Evolutionary conservation across 176 grass and related monocot genomes (phyloP).

Genomic region (Musa itinerans): DNA sequence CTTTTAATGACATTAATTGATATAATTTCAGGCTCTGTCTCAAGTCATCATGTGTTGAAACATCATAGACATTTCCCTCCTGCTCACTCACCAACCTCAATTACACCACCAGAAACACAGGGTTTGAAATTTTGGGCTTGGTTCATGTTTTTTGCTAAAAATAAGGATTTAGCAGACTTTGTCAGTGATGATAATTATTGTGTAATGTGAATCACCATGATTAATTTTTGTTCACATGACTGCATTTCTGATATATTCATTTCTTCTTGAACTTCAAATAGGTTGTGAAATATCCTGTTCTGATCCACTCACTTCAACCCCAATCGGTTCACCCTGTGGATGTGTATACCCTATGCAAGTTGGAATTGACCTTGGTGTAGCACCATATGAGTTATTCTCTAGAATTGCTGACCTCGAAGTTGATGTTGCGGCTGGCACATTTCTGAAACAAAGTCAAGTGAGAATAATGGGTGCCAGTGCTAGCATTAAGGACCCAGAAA

Average conservation of each 20-base stretch:
- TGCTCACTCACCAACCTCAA: slow-evolving; percentile 30
- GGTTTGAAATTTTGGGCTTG: slow-evolving; percentile 30
- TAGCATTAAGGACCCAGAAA: slow-evolving; percentile 49
- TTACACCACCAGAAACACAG: slow-evolving; percentile 35
- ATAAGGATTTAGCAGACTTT: neutral
- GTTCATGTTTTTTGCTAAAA: neutral
- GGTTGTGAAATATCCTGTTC: slow-evolving; percentile 55
- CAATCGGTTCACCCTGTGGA: slow-evolving; percentile 80
- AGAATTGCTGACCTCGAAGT: slow-evolving; percentile 65
- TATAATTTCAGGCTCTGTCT: slow-evolving; percentile 21
- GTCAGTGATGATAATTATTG: neutral
- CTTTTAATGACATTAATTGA: neutral
- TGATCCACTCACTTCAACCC: slow-evolving; percentile 63
- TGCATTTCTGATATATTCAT: neutral
- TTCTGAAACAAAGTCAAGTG: slow-evolving; percentile 72
- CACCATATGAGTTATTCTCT: slow-evolving; percentile 60
- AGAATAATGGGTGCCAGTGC: slow-evolving; percentile 68
- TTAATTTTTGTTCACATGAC: slow-evolving; percentile 3
- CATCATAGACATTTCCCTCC: slow-evolving; percentile 37
- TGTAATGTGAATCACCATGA: slow-evolving; percentile 1
- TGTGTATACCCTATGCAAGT: slow-evolving; percentile 80
- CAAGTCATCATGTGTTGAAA: slow-evolving; percentile 25
- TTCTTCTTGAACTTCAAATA: slow-evolving; percentile 25
- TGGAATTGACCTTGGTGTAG: slow-evolving; percentile 50
- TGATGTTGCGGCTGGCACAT: slow-evolving; percentile 56